Conservation (phyloP, 2,329 filamentous ascomycete genomes). For the Juglanconis oblonga region DNA sequence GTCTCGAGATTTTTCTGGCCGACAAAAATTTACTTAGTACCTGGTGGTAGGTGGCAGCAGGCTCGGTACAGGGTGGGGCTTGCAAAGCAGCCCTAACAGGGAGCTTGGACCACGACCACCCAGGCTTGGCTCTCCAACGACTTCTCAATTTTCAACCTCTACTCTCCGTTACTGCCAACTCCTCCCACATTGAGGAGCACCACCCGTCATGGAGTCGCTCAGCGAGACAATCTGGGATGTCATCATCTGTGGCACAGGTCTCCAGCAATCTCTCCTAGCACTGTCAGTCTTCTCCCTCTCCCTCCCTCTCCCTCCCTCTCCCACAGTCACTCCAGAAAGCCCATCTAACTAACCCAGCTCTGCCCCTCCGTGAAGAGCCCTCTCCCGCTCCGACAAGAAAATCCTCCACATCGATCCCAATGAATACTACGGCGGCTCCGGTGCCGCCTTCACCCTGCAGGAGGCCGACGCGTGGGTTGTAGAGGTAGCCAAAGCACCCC, state of each 20-base stretch:
- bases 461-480: slow-evolving; percentile 76
- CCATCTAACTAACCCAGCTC: slow-evolving; percentile 71
- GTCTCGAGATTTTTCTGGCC: slow-evolving; percentile 9
- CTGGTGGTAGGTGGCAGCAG: not conserved
- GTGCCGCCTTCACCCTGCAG: slow-evolving; percentile 80
- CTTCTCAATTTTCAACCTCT: slow-evolving; percentile 19
- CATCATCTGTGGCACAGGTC: slow-evolving; percentile 73
- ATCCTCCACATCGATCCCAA: slow-evolving; percentile 87
- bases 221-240: slow-evolving; percentile 75
- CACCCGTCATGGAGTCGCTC: slow-evolving; percentile 65
- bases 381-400: slow-evolving; percentile 89
- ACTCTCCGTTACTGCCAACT: not conserved
- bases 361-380: slow-evolving; percentile 61
- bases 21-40: not conserved
- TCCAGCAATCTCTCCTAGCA: slow-evolving; percentile 76
- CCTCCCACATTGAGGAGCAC: not conserved
- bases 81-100: slow-evolving; percentile 1
- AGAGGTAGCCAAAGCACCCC: slow-evolving; percentile 26
- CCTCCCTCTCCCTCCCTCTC: slow-evolving; percentile 6
- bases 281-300: slow-evolving; percentile 53
- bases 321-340: slow-evolving; percentile 31
- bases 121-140: not conserved
- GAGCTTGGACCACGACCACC: slow-evolving; percentile 7
- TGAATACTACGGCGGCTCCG: slow-evolving; percentile 80
- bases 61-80: not conserved